These are phyloP conservation scores for Epichloe sibirici DNA, from an alignment of 2,329 filamentous ascomycete species.

Conservation along the genomic window DNA sequence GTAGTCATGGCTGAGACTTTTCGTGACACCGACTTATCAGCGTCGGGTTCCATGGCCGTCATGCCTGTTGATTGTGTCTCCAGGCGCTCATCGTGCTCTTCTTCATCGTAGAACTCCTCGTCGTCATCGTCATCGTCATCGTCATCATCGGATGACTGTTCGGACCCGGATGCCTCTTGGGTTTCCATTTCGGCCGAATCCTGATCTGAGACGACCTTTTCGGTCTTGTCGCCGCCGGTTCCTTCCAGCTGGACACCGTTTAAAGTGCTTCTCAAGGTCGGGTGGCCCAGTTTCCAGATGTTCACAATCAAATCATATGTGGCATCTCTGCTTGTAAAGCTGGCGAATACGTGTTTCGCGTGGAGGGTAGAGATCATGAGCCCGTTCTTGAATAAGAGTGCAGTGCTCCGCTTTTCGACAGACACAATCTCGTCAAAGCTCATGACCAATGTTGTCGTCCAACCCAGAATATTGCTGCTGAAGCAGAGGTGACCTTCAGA, in stretches of 20 bases:
- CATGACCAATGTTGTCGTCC: slow-evolving; percentile 95
- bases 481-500: slow-evolving; percentile 97
- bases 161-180: slow-evolving; percentile 44
- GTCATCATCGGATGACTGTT: slow-evolving; percentile 55
- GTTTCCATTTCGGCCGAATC: slow-evolving; percentile 20
- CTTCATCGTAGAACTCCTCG: slow-evolving; percentile 66
- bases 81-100: slow-evolving; percentile 65
- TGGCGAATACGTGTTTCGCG: slow-evolving; percentile 90
- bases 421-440: slow-evolving; percentile 97
- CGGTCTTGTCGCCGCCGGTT: slow-evolving; percentile 79
- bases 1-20: slow-evolving; percentile 53
- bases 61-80: slow-evolving; percentile 36
- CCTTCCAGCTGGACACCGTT: slow-evolving; percentile 79
- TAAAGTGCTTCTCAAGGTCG: slow-evolving; percentile 77
- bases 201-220: slow-evolving; percentile 54
- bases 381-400: slow-evolving; percentile 90
- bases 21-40: slow-evolving; percentile 51
- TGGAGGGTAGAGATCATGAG: slow-evolving; percentile 94
- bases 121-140: slow-evolving; percentile 48
- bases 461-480: slow-evolving; percentile 96
- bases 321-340: slow-evolving; percentile 84
- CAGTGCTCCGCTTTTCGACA: slow-evolving; percentile 92
- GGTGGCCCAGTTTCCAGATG: slow-evolving; percentile 96
- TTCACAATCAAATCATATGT: slow-evolving; percentile 96
- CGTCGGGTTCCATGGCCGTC: slow-evolving; percentile 32